phyloP scores from a whole-genome alignment of 208 protist species.

The Acanthamoeba healyi region DNA sequence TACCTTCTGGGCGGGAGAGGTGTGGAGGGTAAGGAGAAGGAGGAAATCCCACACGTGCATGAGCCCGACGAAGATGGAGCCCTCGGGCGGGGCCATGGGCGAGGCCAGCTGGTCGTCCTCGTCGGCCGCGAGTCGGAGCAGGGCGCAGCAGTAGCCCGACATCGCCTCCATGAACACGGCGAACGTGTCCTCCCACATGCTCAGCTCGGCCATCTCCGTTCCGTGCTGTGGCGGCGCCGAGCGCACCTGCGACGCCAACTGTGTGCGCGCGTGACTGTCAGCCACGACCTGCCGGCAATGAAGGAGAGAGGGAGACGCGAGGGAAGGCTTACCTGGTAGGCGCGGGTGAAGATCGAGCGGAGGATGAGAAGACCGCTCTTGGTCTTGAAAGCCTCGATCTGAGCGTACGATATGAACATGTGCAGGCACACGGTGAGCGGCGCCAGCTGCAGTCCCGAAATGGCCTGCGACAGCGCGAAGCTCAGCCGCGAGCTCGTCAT shows the following conservation, averaged over 20 bases:
- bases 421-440: constrained; percentile 42
- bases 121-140: constrained; percentile 35
- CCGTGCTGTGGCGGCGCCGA: background rate
- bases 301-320: no score
- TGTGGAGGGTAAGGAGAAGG: constrained; percentile 26
- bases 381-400: constrained; percentile 60
- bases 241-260: background rate
- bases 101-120: constrained; percentile 13
- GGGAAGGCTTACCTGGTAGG: background rate
- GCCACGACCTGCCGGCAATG: no score
- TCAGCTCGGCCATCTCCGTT: constrained; percentile 4
- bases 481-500: background rate
- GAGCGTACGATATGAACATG: background rate
- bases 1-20: background rate
- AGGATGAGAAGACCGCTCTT: constrained; percentile 47
- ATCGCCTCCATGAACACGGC: constrained; percentile 46
- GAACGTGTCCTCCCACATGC: constrained; percentile 44
- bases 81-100: background rate
- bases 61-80: constrained; percentile 45
- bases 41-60: constrained; percentile 66
- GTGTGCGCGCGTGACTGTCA: no score
- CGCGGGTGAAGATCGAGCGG: background rate
- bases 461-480: background rate
- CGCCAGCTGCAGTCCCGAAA: background rate
- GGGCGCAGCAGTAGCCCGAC: constrained; percentile 59